Percentiles rank a stretch among this genome's conserved stretches.
Evolutionary conservation across 2,329 filamentous ascomycete species (phyloP).

Genomic region (Xylaria sp.): DNA sequence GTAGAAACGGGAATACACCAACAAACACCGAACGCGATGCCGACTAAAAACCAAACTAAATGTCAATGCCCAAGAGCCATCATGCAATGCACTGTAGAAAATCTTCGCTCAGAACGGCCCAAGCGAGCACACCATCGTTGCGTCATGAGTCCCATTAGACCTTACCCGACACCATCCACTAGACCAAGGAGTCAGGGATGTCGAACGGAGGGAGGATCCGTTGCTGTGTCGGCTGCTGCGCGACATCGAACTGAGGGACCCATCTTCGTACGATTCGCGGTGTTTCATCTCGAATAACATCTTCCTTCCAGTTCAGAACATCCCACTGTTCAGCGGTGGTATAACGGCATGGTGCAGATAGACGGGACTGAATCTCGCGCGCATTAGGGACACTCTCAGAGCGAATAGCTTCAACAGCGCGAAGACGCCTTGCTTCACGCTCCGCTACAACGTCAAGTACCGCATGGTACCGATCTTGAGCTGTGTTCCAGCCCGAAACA

Average conservation of each 20-base stretch:
- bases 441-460: constrained; percentile 64
- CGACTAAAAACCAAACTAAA: constrained; percentile 45
- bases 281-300: constrained; percentile 54
- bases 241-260: constrained; percentile 52
- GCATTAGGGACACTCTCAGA: constrained; percentile 52
- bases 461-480: constrained; percentile 59
- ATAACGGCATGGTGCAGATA: constrained; percentile 55
- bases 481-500: constrained; percentile 62
- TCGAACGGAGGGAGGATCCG: constrained; percentile 39
- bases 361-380: constrained; percentile 50
- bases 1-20: constrained; percentile 44
- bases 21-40: constrained; percentile 51
- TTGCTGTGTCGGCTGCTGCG: constrained; percentile 37
- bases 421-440: constrained; percentile 66
- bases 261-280: constrained; percentile 58
- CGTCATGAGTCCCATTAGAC: constrained; percentile 41
- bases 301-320: constrained; percentile 63
- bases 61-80: constrained; percentile 43
- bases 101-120: constrained; percentile 31
- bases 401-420: constrained; percentile 57
- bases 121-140: constrained; percentile 41
- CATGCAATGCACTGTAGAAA: constrained; percentile 45
- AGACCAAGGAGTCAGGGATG: constrained; percentile 48
- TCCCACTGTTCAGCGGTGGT: constrained; percentile 58
- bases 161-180: constrained; percentile 38